These are phyloP conservation scores for Fusarium duplospermum DNA, from an alignment of 2,329 filamentous ascomycete genomes.

Conservation along the genomic window DNA sequence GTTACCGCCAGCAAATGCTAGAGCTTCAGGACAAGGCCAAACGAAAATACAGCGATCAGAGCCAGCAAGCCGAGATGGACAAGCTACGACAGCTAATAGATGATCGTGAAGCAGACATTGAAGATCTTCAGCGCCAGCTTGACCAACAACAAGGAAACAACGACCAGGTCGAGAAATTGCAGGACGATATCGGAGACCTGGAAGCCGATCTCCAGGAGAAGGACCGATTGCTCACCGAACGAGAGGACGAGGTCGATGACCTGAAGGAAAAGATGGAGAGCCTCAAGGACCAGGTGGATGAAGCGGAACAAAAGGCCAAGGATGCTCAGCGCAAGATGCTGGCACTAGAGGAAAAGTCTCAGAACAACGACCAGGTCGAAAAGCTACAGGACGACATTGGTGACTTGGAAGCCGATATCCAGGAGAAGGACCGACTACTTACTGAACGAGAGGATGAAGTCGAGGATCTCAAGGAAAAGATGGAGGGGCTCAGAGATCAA, in stretches of 20 bases:
- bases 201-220: constrained; percentile 82
- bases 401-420: constrained; percentile 63
- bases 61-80: constrained; percentile 71
- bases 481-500: constrained; percentile 65
- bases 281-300: constrained; percentile 66
- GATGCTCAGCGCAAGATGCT: constrained; percentile 61
- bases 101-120: constrained; percentile 69
- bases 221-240: constrained; percentile 77
- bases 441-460: constrained; percentile 63
- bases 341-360: constrained; percentile 69
- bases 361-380: constrained; percentile 51
- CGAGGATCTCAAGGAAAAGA: constrained; percentile 50
- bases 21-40: constrained; percentile 87
- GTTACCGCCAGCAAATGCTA: constrained; percentile 82
- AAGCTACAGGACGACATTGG: constrained; percentile 65
- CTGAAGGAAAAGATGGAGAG: constrained; percentile 69
- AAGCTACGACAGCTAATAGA: constrained; percentile 67
- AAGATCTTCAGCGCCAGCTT: constrained; percentile 70
- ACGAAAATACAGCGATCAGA: constrained; percentile 78
- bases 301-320: constrained; percentile 69
- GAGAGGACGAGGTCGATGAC: constrained; percentile 79
- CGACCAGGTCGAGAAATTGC: constrained; percentile 73
- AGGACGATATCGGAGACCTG: constrained; percentile 79
- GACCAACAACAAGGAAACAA: constrained; percentile 67
- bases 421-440: constrained; percentile 79